phyloP scores from a whole-genome alignment of 768 basidiomycete species.

The Serendipita sp. region DNA sequence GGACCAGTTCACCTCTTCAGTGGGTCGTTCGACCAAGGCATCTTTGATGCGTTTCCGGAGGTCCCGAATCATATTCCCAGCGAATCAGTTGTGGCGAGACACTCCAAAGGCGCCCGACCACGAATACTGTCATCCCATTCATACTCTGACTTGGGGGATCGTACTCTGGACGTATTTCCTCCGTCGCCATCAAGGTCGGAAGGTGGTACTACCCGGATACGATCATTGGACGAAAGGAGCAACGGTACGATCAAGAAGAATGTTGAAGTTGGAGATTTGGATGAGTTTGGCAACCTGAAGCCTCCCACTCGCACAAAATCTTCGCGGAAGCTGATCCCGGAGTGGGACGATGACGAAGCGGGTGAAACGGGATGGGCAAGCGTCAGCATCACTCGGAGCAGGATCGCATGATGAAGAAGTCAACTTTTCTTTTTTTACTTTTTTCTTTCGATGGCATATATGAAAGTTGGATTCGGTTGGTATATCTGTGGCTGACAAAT shows the following conservation, averaged over 20 bases:
- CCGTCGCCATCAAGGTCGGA: background rate
- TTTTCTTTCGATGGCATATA: background rate
- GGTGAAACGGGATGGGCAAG: slow-evolving; percentile 5
- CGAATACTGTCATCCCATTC: background rate
- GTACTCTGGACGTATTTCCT: background rate
- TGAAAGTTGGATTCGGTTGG: background rate
- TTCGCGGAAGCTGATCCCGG: background rate
- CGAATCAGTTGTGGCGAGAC: background rate
- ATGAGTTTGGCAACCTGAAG: background rate
- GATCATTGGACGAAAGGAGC: background rate
- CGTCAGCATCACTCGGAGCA: background rate
- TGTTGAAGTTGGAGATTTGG: background rate
- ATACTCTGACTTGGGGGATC: background rate
- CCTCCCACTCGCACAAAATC: background rate
- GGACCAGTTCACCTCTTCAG: background rate
- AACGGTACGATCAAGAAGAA: background rate
- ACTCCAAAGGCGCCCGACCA: background rate
- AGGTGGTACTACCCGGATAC: background rate
- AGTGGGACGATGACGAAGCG: background rate
- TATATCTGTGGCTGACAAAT: background rate
- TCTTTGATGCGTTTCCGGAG: slow-evolving; percentile 6
- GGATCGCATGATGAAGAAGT: background rate
- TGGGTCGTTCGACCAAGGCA: background rate
- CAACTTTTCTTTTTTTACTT: background rate
- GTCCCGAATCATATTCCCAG: background rate